A percentile compares a stretch with the other conserved stretches of the same genome.
Conservation (phyloP, 257 asterid genomes). For the Solanum virginianum region DNA sequence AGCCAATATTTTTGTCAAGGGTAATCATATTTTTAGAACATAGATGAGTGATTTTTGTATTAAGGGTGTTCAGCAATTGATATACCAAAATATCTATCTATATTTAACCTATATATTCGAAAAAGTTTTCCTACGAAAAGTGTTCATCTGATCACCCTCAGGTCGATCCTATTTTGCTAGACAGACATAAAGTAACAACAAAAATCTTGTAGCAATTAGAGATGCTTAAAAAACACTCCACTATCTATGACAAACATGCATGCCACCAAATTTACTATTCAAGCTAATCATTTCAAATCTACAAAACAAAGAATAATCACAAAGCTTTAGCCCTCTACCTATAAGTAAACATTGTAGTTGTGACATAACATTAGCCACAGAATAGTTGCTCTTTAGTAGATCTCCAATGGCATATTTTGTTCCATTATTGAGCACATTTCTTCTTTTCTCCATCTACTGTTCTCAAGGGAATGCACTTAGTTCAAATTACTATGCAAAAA, state of each 20-base stretch:
- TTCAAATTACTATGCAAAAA: constrained; percentile 18
- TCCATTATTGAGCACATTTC: neutral
- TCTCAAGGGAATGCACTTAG: constrained; percentile 16
- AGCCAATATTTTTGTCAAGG: too few relatives aligned
- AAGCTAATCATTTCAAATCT: neutral
- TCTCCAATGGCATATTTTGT: neutral
- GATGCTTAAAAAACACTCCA: constrained; percentile 2
- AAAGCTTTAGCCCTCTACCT: neutral
- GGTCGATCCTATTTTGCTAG: neutral
- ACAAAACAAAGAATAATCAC: neutral
- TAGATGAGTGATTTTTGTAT: too few relatives aligned
- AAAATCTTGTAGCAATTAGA: neutral
- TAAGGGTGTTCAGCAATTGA: too few relatives aligned
- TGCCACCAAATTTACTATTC: neutral
- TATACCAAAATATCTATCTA: too few relatives aligned
- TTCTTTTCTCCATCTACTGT: neutral
- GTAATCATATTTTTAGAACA: too few relatives aligned
- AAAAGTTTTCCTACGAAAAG: too few relatives aligned
- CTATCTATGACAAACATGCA: neutral
- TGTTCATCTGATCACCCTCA: too few relatives aligned
- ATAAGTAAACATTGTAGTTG: neutral
- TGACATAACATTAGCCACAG: neutral
- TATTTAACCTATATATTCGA: too few relatives aligned
- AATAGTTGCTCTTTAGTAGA: neutral
- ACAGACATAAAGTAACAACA: neutral